Conservation (phyloP, 106 monocot species). For the Dendrobium officinale region DNA sequence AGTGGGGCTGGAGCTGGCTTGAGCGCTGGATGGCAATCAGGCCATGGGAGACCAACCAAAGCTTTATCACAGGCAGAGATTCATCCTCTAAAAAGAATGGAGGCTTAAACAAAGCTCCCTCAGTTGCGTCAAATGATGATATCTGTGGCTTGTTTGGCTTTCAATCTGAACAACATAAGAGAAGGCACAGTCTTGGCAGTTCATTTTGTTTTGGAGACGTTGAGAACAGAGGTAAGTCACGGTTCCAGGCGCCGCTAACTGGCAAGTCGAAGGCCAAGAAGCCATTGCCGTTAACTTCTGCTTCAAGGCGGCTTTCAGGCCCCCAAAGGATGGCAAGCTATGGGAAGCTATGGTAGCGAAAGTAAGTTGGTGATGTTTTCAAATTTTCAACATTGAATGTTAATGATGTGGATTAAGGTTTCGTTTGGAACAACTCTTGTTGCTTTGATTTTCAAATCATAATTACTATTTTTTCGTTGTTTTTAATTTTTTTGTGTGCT, state of each 20-base stretch:
- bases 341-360: background rate
- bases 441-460: too few relatives aligned
- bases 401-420: background rate
- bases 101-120: constrained; percentile 8
- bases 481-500: too few relatives aligned
- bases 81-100: constrained; percentile 22
- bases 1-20: constrained; percentile 98
- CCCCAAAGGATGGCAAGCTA: background rate
- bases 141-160: constrained; percentile 37
- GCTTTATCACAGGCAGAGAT: constrained; percentile 16
- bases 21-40: constrained; percentile 89
- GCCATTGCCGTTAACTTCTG: constrained; percentile 41
- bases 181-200: constrained; percentile 60
- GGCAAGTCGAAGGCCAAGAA: constrained; percentile 34
- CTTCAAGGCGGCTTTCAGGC: constrained; percentile 12
- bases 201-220: constrained; percentile 45
- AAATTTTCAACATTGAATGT: too few relatives aligned
- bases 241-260: constrained; percentile 28
- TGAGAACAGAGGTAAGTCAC: constrained; percentile 45
- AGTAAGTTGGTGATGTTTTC: too few relatives aligned
- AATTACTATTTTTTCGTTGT: too few relatives aligned
- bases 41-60: constrained; percentile 57
- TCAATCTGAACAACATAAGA: constrained; percentile 28
- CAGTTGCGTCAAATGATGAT: constrained; percentile 35
- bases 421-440: too few relatives aligned